Evolutionary conservation across 1,284 basidiomycete species (phyloP), one percentile per base, ranked within the genome.

Genomic region (Blastosporella zonata): DNA sequence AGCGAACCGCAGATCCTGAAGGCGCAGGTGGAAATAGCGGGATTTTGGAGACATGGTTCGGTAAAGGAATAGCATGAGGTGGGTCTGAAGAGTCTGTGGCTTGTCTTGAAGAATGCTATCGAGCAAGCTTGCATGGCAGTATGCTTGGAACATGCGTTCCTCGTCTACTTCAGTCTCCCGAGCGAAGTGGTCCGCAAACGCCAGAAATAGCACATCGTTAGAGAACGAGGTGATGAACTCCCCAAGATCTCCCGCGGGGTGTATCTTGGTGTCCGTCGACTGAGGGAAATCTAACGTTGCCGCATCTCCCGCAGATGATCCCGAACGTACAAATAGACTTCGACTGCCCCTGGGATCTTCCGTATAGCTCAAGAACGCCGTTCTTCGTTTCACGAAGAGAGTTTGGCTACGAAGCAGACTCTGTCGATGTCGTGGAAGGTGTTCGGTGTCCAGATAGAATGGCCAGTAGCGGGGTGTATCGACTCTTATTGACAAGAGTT

Each of bases 391-490:
- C 49, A 98, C 95, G 57, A 82, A 93, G 17, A 97, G 73, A 0
- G 90, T 95, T 56, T 92, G 87, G 49, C 79, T 87, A 35, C 74
- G 77, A 27, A 95, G 68, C 25, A 97, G 77, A 6, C 77, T 75
- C 34, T 79, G 78, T 42, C 79, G 78, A 63, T 94, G 87, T n/a
- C 74, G 75, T 2, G 81, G 74, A 43, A 82, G 75, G 43, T 82
- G 72, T 35, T 79, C 75, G 20, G 91, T 78, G 59, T 94, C 87
- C 36, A 96, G 77, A 49, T 84, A 82, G 66, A 94, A 88, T 0
- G 93, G 88, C 90, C 93, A 97, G 67, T 99, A 98, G 9, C 96
- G 81, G 5, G 91, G 91, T 0, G 91, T 95, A 61, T 96, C 93
- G 31, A 94, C 84, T 43, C 86, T 77, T 54, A 98, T 87, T 0